Evolutionary conservation across 306 rosid species (phyloP).

Genomic region (Senna tora): DNA sequence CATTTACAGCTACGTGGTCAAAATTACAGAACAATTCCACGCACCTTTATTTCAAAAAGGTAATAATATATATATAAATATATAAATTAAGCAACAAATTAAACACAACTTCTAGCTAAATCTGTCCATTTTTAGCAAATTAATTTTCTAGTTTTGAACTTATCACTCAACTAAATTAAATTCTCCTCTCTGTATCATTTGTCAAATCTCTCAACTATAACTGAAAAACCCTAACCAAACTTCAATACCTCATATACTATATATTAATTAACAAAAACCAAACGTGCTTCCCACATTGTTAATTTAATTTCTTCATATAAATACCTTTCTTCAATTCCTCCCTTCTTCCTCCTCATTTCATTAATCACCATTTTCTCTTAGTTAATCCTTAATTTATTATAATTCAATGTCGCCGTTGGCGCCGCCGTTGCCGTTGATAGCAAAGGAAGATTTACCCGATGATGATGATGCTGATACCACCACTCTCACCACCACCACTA

Average conservation of each 20-base stretch:
- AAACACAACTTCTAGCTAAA: background rate
- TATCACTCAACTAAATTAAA: constrained; percentile 11
- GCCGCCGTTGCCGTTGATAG: background rate
- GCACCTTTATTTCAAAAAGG: no score
- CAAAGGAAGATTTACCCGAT: background rate
- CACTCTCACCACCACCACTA: background rate
- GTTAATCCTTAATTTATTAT: background rate
- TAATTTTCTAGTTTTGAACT: constrained; percentile 16
- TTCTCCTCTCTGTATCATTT: background rate
- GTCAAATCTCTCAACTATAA: constrained; percentile 28
- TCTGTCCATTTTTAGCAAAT: constrained; percentile 21
- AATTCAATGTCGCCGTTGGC: constrained; percentile 10
- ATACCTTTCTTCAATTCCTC: background rate
- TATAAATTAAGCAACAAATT: background rate
- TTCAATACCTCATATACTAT: no score
- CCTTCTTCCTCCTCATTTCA: background rate
- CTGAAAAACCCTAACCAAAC: constrained; percentile 9
- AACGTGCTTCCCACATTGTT: constrained; percentile 45
- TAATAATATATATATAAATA: no score
- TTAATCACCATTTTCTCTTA: background rate
- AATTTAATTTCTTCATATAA: constrained; percentile 37
- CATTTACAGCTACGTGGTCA: background rate
- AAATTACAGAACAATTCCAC: background rate
- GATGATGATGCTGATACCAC: no score
- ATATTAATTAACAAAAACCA: no score